Base-by-base conservation (phyloP, 208 protist species). In the Crithidia expoeki region DNA sequence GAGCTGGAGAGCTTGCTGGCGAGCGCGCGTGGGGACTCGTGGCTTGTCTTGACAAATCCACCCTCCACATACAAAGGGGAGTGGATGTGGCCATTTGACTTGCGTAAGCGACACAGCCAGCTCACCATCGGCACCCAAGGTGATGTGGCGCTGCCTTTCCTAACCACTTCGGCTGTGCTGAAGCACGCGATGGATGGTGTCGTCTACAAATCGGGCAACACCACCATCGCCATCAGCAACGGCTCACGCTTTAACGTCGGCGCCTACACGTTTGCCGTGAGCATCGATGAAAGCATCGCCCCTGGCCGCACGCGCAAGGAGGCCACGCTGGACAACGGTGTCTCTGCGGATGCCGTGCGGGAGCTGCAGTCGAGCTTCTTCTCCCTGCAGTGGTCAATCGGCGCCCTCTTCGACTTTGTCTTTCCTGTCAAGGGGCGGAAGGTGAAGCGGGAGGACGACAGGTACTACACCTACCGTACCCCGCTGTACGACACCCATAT, bases 361-460 rank as follows among this genome's bases (percentile, higher is more conserved):
- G 76, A 81, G 38, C 47, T 88, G 76, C 60, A 79, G 55, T 67
- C 72, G n/a, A 76, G 67, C 49, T 76, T 82, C 71, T 86, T 85
- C 75, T 84, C 82, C 32, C 79, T 90, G 34, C 84, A 93, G 55
- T 93, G 88, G 88, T 72, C 84, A 9, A 38, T 93, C 16, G 80
- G 83, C 4, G 64, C 81, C 33, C 70, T 89, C 25, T 86, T 90
- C 65, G 83, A 87, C 66, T 89, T 93, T 58, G 76, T 73, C 1
- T 86, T 93, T 52, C 84, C 80, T 4, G 63, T 61, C 11, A 64
- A 64, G 44, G 50, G 71, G 9, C 32, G 51, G 4, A 42, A 58
- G 17, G 59, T 50, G 36, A 63, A 68, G 36, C 17, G 50, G 34
- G 67, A 75, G 21, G 64, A 72, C 11, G 78, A 75, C n/a, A 51